Evolutionary conservation across 208 protist species (phyloP).

Genomic region (Histomonas meleagridis): DNA sequence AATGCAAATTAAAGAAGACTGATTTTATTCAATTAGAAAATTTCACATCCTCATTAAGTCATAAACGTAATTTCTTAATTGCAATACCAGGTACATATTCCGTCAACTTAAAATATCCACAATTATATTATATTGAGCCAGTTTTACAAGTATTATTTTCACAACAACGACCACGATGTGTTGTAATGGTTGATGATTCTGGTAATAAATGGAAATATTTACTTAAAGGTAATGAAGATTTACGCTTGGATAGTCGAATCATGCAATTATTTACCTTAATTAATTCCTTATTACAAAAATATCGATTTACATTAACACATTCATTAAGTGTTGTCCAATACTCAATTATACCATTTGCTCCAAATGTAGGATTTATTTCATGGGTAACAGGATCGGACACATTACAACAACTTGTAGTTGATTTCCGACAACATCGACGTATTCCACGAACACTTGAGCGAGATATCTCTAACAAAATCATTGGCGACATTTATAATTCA

Average conservation of each 20-base stretch:
- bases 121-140: not conserved
- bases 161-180: not conserved
- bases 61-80: not conserved
- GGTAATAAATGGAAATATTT: not conserved
- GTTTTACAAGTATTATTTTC: not conserved
- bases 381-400: not conserved
- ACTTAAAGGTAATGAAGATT: slow-evolving; percentile 36
- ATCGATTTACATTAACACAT: not conserved
- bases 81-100: not conserved
- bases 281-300: not conserved
- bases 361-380: not conserved
- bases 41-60: not conserved
- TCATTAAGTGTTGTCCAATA: not conserved
- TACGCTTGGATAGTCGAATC: not conserved
- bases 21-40: not conserved
- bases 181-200: not conserved
- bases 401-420: not conserved
- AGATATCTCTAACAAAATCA: not conserved
- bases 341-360: not conserved
- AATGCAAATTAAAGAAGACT: not conserved
- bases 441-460: not conserved
- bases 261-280: slow-evolving; percentile 11
- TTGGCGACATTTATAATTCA: not conserved
- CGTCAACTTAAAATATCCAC: not conserved
- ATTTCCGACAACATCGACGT: not conserved